phyloP scores from a whole-genome alignment of 768 basidiomycete genomes.

The Trametes cingulata region DNA sequence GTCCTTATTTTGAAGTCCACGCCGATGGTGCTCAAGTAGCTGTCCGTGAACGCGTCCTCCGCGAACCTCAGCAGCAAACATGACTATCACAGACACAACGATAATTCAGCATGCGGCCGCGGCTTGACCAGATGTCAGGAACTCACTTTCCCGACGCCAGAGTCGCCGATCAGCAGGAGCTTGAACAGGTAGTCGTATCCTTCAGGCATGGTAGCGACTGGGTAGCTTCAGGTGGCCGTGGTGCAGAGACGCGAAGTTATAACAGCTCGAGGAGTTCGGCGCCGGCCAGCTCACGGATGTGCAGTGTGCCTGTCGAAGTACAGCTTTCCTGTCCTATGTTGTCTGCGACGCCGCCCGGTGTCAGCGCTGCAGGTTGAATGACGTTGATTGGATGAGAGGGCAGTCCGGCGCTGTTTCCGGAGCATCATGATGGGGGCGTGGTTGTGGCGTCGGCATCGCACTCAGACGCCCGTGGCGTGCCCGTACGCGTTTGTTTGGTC shows the following conservation, averaged over 20 bases:
- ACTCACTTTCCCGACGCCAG: slow-evolving; percentile 88
- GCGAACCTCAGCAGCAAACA: slow-evolving; percentile 89
- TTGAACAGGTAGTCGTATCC: slow-evolving; percentile 97
- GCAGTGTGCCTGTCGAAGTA: background rate
- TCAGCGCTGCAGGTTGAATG: background rate
- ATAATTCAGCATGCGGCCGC: background rate
- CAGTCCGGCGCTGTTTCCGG: background rate
- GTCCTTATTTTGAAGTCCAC: slow-evolving; percentile 99
- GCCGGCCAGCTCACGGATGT: background rate
- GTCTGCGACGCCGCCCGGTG: slow-evolving; percentile 4
- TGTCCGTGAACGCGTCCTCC: slow-evolving; percentile 97
- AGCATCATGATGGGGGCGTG: slow-evolving; percentile 8
- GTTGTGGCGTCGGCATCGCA: background rate
- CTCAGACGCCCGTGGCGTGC: background rate
- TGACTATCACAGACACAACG: slow-evolving; percentile 56
- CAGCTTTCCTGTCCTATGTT: background rate
- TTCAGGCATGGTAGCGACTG: slow-evolving; percentile 44
- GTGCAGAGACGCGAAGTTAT: background rate
- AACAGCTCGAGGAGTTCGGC: background rate
- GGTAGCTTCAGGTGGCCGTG: background rate
- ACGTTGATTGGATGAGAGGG: slow-evolving; percentile 5
- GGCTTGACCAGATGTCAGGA: slow-evolving; percentile 10
- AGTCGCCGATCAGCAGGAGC: slow-evolving; percentile 91
- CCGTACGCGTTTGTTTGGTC: slow-evolving; percentile 17
- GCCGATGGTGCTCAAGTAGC: slow-evolving; percentile 96